Conservation (phyloP, 2,329 filamentous ascomycete genomes). For the Cadophora malorum region DNA sequence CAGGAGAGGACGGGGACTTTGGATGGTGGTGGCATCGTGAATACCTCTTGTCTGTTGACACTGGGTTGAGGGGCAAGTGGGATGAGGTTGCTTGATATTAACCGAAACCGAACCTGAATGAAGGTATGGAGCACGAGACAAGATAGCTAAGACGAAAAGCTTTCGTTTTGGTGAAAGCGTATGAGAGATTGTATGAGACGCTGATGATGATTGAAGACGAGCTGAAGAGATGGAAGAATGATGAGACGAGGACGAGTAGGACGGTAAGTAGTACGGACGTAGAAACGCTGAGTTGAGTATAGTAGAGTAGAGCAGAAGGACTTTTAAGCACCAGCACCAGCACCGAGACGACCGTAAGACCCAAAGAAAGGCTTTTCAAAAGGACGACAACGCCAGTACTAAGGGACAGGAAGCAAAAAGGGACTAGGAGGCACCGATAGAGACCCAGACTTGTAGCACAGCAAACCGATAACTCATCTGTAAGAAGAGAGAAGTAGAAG, state of each 20-base stretch:
- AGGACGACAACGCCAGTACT: constrained; percentile 4
- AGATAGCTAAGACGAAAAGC: neutral
- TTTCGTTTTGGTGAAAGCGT: too few relatives aligned
- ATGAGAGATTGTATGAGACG: neutral
- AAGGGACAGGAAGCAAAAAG: constrained; percentile 11
- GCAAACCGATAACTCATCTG: constrained; percentile 1
- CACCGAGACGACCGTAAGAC: neutral
- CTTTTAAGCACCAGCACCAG: constrained; percentile 4
- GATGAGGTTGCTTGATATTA: neutral
- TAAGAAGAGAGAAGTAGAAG: neutral
- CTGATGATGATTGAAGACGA: too few relatives aligned
- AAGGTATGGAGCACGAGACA: neutral
- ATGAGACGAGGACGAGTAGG: constrained; percentile 6
- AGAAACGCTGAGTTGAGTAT: neutral
- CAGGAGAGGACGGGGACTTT: constrained; percentile 26
- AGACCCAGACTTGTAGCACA: neutral
- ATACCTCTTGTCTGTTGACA: neutral
- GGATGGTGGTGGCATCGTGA: constrained; percentile 29
- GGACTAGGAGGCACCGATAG: neutral
- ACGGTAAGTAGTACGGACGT: neutral
- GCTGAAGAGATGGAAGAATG: too few relatives aligned
- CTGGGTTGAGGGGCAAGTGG: neutral
- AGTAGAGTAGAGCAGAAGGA: neutral
- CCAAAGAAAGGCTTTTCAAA: constrained; percentile 3
- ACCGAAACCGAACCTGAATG: constrained; percentile 9